These are phyloP conservation scores for Tephrocybe sp. DNA, from an alignment of 768 basidiomycete species.

Conservation along the genomic window DNA sequence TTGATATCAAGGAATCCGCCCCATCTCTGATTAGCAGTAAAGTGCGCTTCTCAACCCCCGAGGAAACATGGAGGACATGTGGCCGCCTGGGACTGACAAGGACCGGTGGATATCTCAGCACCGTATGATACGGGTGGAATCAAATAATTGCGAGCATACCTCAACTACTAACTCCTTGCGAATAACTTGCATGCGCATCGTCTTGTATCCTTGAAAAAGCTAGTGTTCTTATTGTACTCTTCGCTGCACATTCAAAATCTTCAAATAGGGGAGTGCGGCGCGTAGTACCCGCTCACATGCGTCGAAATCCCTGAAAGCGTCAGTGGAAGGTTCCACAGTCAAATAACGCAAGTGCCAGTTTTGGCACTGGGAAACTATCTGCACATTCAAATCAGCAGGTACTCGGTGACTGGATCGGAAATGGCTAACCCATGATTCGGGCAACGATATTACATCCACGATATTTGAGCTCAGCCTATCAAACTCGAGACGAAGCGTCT, in stretches of 20 bases:
- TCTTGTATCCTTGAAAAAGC: no score
- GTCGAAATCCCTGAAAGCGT: background rate
- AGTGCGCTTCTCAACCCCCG: no score
- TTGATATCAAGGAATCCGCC: no score
- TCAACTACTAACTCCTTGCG: no score
- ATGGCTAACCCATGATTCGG: background rate
- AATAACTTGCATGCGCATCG: no score
- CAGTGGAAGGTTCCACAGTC: slow-evolving; percentile 1
- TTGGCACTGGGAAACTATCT: background rate
- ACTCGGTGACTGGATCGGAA: background rate
- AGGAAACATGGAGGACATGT: no score
- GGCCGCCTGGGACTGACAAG: no score
- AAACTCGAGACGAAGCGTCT: slow-evolving; percentile 2
- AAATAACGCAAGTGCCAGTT: slow-evolving; percentile 8
- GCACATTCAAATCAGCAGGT: background rate
- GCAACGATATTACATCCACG: background rate
- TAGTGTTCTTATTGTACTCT: background rate
- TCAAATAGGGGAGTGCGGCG: slow-evolving; percentile 1
- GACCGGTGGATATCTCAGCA: no score
- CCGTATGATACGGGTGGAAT: no score
- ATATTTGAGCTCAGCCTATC: background rate
- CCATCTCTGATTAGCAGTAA: no score
- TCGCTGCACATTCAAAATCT: background rate
- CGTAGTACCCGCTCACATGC: background rate
- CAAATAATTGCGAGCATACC: no score